Evolutionary conservation across 257 asterid species (phyloP).

Genomic region (Solanum habrochaites): DNA sequence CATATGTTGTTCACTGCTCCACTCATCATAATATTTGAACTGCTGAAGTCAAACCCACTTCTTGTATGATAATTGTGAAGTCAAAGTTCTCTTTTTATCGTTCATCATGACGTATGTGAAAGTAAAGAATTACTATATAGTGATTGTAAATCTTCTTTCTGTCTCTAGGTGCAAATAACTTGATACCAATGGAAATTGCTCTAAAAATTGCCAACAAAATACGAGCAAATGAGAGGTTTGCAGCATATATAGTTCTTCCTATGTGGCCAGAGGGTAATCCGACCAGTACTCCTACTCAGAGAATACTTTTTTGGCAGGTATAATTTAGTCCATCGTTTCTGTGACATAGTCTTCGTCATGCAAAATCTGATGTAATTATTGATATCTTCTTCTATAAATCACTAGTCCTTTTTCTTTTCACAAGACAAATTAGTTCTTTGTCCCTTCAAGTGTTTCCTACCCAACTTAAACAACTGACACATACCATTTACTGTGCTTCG

Average conservation of each 20-base stretch:
- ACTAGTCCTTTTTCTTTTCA: background rate
- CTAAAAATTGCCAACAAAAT: conserved; percentile 73
- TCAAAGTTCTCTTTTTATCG: background rate
- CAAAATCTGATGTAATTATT: background rate
- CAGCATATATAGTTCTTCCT: conserved; percentile 66
- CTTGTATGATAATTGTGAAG: background rate
- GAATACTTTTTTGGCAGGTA: conserved; percentile 95
- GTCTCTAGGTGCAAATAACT: conserved; percentile 73
- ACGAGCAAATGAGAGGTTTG: conserved; percentile 54
- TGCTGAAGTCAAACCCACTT: background rate
- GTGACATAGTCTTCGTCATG: background rate
- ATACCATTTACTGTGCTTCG: background rate
- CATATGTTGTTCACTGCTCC: background rate
- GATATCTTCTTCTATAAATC: background rate
- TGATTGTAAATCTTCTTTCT: background rate
- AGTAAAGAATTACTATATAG: background rate
- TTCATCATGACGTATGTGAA: background rate
- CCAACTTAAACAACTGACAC: background rate
- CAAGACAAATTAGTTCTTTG: background rate
- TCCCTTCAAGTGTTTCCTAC: background rate
- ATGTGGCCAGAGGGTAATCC: conserved; percentile 99
- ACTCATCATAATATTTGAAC: background rate
- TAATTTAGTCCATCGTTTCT: background rate
- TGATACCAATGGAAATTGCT: conserved; percentile 91
- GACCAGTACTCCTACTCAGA: conserved; percentile 73